Evolutionary conservation across 2,329 filamentous ascomycete species (phyloP), one percentile per base, ranked within the genome.

Genomic region (Achaetomium macrosporum): DNA sequence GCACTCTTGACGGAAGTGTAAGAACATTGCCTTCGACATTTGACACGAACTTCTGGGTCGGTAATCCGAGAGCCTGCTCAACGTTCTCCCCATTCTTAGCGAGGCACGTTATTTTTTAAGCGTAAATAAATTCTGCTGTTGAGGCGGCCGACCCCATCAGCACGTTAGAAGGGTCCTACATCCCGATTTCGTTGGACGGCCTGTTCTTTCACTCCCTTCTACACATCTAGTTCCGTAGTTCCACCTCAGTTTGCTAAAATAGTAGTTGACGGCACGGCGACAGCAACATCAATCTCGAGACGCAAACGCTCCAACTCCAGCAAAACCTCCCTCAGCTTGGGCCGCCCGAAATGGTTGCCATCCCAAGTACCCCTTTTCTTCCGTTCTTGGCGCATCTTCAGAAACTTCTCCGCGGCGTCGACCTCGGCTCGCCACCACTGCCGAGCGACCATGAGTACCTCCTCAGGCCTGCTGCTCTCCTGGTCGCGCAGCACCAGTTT

Each of bases 381-480:
- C 57, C 69, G 65, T 15, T 66, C 64, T 2, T 69, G 63, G 51
- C 78, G 70, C 47, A 67, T 59, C 20, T 64, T 60, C 40, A 81
- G 62, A 64, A 76, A 81, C 8, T 65, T 61, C 62, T 78, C 75
- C 0, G 78, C 75, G 31, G 66, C 70, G 25, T 68, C 63, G 44
- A 81, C 67, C 63, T 81, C 77, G 29, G 57, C 62, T 12, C 57
- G 59, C 78, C 78, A 82, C 71, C 77, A 80, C 2, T 66, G 63
- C 35, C 64, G 68, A 1, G 76, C 75, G 9, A 48, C 55, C 12
- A 40, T 12, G 11, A 56, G 50, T 30, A 69, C 68, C 33, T 67
- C 69, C 50, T 64, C 64, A 29, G 68, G 36, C 13, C 33, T 54
- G 15, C 50, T 62, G 11, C 69, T 65, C 1, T 69, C 70, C 12